Base-by-base conservation (phyloP, 495 filamentous ascomycete genomes). In the Bacidia gigantensis region DNA sequence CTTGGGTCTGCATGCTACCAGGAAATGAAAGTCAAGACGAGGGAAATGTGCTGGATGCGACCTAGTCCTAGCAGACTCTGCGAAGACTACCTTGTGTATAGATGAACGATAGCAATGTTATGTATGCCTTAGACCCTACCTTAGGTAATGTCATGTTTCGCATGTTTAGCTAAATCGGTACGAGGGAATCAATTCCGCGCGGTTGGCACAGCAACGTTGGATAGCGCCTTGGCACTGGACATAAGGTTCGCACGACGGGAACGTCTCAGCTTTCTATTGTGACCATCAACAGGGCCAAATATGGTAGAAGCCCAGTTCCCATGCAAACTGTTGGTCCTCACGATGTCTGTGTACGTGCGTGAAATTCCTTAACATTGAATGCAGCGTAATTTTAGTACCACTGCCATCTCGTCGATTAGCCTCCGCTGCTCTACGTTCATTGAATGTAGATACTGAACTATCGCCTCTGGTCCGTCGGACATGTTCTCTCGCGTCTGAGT, bases 381-480 rank as follows among this genome's bases (percentile, higher is more conserved):
- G 24, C 60, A 95, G 90, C 53, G 82, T 73, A 22, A 79, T 97
- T 56, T 73, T 79, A 52, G 72, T 95, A 46, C 92, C 93, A 29
- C 81, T 98, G 58, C 92, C 89, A 21, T 85, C 81, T 44, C 69
- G 82, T 26, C 82, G 82, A 53, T 80, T 97, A 32, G 89, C 90
- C 9, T 76, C 74, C 22, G 78, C 83, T 32, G 87, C 92, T 32
- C 74, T 84, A 7, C 79, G 75, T 59, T 77, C 87, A 25, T 70
- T 98, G 40, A 71, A 79, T 50, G 92, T 98, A 47, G 92, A 98
- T 67, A 70, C 80, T 56, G 92, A 98, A 61, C 75, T 97, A 23
- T 96, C 92, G 11, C 74, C 82, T 2, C 77, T 85, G 21, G 92
- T 97, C 25, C 73, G 73, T 17, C 83, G 93, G 24, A 70, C 69